These are phyloP conservation scores for Lactarius hengduanensis DNA, from an alignment of 768 basidiomycete species.

Conservation along the genomic window DNA sequence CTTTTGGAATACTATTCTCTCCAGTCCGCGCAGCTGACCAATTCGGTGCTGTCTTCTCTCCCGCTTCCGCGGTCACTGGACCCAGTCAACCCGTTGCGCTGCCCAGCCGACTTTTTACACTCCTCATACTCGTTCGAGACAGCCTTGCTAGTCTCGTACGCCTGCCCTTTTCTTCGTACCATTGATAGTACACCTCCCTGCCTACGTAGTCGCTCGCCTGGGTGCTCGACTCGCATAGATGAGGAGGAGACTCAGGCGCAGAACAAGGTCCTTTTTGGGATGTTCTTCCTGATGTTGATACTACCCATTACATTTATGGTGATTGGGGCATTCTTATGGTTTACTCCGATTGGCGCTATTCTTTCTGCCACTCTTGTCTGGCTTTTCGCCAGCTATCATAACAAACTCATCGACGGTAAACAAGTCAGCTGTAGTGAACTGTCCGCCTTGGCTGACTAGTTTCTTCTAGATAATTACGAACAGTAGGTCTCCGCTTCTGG, in stretches of 20 bases:
- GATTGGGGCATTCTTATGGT: slow-evolving; percentile 81
- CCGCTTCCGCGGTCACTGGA: slow-evolving; percentile 84
- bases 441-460: background rate
- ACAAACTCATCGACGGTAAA: slow-evolving; percentile 79
- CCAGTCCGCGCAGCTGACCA: slow-evolving; percentile 76
- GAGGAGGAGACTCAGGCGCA: slow-evolving; percentile 97
- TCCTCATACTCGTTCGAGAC: slow-evolving; percentile 76
- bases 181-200: slow-evolving; percentile 77
- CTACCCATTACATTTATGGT: slow-evolving; percentile 85
- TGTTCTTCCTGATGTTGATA: slow-evolving; percentile 67
- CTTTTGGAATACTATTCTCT: slow-evolving; percentile 89
- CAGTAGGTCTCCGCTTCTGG: slow-evolving; percentile 44
- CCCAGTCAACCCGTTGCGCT: slow-evolving; percentile 63
- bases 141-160: slow-evolving; percentile 66
- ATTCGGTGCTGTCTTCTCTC: slow-evolving; percentile 79
- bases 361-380: slow-evolving; percentile 69
- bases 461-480: slow-evolving; percentile 63
- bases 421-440: slow-evolving; percentile 27
- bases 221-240: slow-evolving; percentile 73
- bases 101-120: slow-evolving; percentile 80
- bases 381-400: slow-evolving; percentile 83
- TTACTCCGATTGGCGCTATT: slow-evolving; percentile 69
- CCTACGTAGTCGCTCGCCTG: slow-evolving; percentile 76
- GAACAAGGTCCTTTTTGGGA: slow-evolving; percentile 90
- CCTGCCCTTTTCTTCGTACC: slow-evolving; percentile 91